Percentiles rank a stretch among this genome's conserved stretches.
Evolutionary conservation across 2,329 filamentous ascomycete species (phyloP).

Genomic region (Colletotrichum magnum): DNA sequence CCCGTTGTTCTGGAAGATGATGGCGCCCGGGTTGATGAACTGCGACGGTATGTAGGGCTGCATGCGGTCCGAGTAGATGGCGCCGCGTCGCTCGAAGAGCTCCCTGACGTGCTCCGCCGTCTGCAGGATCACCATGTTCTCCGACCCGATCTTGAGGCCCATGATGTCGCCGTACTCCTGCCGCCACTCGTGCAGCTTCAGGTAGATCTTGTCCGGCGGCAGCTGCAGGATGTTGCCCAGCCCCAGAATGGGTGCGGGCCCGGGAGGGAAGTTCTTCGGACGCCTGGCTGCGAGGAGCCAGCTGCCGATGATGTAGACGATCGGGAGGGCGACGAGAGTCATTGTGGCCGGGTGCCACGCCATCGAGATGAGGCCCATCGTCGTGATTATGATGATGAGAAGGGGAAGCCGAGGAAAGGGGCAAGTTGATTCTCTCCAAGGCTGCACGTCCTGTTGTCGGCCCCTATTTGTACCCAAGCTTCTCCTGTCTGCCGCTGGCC

Average conservation of each 20-base stretch:
- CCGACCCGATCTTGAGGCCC: slow-evolving; percentile 48
- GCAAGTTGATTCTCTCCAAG: background rate
- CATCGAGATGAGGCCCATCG: slow-evolving; percentile 3
- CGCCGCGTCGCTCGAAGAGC: slow-evolving; percentile 54
- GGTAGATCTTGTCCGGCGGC: slow-evolving; percentile 44
- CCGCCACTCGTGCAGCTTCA: slow-evolving; percentile 51
- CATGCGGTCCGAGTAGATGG: slow-evolving; percentile 55
- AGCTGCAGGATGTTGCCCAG: slow-evolving; percentile 48
- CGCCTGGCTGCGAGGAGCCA: slow-evolving; percentile 23
- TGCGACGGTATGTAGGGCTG: slow-evolving; percentile 46
- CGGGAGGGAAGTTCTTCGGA: slow-evolving; percentile 42
- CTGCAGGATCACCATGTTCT: slow-evolving; percentile 52
- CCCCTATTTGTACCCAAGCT: too few relatives aligned
- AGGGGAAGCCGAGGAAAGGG: too few relatives aligned
- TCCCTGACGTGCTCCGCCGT: slow-evolving; percentile 51
- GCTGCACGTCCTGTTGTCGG: background rate
- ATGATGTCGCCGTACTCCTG: slow-evolving; percentile 52
- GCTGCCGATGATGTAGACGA: background rate
- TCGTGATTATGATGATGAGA: background rate
- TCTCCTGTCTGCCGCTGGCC: too few relatives aligned
- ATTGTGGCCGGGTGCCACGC: background rate
- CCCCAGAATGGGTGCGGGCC: slow-evolving; percentile 42
- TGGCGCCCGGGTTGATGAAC: slow-evolving; percentile 42
- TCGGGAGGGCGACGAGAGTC: background rate
- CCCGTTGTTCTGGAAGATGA: slow-evolving; percentile 32